Evolutionary conservation across 345 rosid species (phyloP).

Genomic region (Eucalyptus decipiens): DNA sequence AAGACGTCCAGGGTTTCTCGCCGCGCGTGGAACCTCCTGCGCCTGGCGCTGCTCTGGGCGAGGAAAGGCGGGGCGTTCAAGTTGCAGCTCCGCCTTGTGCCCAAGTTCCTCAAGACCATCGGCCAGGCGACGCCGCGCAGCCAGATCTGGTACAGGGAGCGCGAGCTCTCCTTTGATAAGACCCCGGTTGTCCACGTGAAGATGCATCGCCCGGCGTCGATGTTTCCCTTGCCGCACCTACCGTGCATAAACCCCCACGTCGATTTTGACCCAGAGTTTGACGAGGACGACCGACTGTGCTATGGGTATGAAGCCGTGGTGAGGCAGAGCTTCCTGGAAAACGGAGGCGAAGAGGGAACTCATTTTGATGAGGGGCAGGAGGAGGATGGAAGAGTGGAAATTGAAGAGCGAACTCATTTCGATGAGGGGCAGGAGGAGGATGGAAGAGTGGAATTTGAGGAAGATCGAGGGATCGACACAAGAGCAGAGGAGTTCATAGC

Average conservation of each 20-base stretch:
- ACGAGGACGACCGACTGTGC: neutral
- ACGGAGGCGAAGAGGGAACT: neutral
- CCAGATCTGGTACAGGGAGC: conserved; percentile 34
- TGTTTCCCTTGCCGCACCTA: conserved; percentile 14
- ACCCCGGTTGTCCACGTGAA: conserved; percentile 66
- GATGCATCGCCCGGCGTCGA: conserved; percentile 49
- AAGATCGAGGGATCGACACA: no score
- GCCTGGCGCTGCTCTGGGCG: conserved; percentile 55
- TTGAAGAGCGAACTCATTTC: conserved; percentile 53
- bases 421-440: neutral
- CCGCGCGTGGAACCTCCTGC: conserved; percentile 46
- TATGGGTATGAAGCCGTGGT: neutral
- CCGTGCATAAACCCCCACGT: conserved; percentile 58
- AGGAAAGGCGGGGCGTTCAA: conserved; percentile 68
- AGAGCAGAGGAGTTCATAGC: neutral
- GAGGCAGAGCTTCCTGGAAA: conserved; percentile 4
- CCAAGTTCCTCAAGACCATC: conserved; percentile 47
- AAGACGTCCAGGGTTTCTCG: neutral
- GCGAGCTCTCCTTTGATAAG: conserved; percentile 73
- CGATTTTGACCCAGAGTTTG: conserved; percentile 55
- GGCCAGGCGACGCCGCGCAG: conserved; percentile 1
- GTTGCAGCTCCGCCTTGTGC: conserved; percentile 19
- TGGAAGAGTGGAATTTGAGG: no score
- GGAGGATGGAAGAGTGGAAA: neutral
- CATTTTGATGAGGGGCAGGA: neutral